Percentiles rank a stretch among this genome's conserved stretches.
phyloP scores from a whole-genome alignment of 495 filamentous ascomycete species.

The Penicillium mononematosum region DNA sequence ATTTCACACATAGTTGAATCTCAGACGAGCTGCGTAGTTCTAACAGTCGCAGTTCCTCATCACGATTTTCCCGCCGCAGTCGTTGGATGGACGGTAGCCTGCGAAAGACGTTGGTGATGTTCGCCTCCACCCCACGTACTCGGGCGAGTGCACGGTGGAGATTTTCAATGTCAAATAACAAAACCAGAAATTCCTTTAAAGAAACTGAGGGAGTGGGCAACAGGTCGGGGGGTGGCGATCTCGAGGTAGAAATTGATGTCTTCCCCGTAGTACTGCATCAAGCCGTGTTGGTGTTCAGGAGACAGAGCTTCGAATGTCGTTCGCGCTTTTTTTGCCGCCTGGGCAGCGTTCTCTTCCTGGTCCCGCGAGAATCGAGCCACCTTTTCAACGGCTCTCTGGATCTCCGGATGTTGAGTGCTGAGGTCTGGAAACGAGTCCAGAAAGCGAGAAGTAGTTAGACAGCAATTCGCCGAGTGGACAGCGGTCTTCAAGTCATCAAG shows the following conservation, averaged over 20 bases:
- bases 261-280: not conserved
- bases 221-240: not conserved
- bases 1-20: not conserved
- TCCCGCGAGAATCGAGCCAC: not conserved
- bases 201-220: too few species aligned
- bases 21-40: not conserved
- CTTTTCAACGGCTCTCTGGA: not conserved
- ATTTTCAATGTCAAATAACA: not conserved
- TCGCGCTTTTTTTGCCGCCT: not conserved
- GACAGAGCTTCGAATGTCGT: not conserved
- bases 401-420: not conserved
- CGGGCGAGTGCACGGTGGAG: not conserved
- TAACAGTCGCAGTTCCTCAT: not conserved
- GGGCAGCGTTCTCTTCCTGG: not conserved
- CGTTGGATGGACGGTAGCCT: not conserved
- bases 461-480: not conserved
- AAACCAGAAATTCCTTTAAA: not conserved
- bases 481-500: not conserved
- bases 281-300: not conserved
- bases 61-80: not conserved
- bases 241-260: not conserved
- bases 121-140: not conserved
- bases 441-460: not conserved
- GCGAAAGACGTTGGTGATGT: not conserved
- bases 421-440: not conserved